A percentile compares a stretch with the other conserved stretches of the same genome.
Conservation (phyloP, 2,329 filamentous ascomycete genomes). For the Colletotrichum sp. region DNA sequence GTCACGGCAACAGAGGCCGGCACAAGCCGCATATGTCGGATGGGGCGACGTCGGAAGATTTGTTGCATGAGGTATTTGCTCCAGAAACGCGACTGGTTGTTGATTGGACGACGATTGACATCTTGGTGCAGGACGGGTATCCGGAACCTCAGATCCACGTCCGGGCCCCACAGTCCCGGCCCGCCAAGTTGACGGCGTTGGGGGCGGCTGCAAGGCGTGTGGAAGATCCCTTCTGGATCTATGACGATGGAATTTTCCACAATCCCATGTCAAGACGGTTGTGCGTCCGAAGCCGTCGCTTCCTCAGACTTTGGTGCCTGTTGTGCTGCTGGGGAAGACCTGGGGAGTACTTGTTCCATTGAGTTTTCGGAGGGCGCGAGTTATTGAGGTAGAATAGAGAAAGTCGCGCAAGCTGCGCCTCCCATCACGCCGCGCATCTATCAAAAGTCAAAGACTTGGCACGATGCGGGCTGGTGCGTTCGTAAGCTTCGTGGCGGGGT, state of each 20-base stretch:
- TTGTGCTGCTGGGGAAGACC: background rate
- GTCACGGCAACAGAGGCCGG: background rate
- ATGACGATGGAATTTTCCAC: background rate
- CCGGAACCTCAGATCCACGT: background rate
- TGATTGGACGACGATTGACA: background rate
- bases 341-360: background rate
- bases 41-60: background rate
- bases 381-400: background rate
- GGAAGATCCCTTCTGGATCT: background rate
- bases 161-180: background rate
- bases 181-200: slow-evolving; percentile 5
- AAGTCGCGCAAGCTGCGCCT: background rate
- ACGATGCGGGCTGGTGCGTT: background rate
- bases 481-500: slow-evolving; percentile 6
- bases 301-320: background rate
- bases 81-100: background rate
- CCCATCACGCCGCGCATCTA: background rate
- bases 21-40: background rate
- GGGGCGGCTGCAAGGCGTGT: background rate
- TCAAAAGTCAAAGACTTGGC: background rate
- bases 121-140: background rate
- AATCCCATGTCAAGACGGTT: background rate
- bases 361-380: background rate
- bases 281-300: background rate
- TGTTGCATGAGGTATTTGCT: background rate